Base-by-base conservation (phyloP, 345 rosid species). In the Odontarrhena argentea region DNA sequence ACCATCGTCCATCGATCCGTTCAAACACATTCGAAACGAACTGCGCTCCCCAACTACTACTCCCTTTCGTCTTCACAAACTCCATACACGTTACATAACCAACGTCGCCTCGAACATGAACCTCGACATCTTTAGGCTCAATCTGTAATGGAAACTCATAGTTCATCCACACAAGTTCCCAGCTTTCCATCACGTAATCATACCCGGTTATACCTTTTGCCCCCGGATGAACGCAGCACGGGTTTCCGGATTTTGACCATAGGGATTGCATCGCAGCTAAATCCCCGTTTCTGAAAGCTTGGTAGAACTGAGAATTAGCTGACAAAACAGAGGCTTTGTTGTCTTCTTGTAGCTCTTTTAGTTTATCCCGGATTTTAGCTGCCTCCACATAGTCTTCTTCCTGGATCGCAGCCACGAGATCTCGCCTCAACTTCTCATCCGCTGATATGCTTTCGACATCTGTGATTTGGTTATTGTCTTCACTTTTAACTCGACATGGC, bases 21-120 rank as follows among this genome's bases (percentile, higher is more conserved):
- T 94, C 97, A 73, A 91, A 91, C 71, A 88, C 92, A 69, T 88
- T 94, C 0, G 97, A 83, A 38, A 84, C 97, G 74, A 85, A 90
- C 75, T 94, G 97, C 28, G 87, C 91, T 32, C 99, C 99, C 99
- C 97, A 94, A 38, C 91, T 88, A 77, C 83, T 84, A 82, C 85
- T 84, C 12, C 96, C 96, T 79, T 81, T 87, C 9, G 96, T 88
- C 81, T 82, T 91, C 41, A 94, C 87, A 55, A 86, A 82, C 69
- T 94, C 97, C 59, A 91, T 73, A 63, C 96, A 88, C 6, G 86
- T 86, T 26, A 91, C 86, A 61, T 88, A 94, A 28, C 99, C 95
- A 6, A 85, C 52, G 38, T 85, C 83, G 2, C 97, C 97, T 66
- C 86, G 67, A 62, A 91, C 95, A 77, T 87, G 96, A 77, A 78